Percentiles rank a stretch among this genome's conserved stretches.
These are phyloP conservation scores for Penicillium pulvis DNA, from an alignment of 495 filamentous ascomycete genomes.

Conservation along the genomic window DNA sequence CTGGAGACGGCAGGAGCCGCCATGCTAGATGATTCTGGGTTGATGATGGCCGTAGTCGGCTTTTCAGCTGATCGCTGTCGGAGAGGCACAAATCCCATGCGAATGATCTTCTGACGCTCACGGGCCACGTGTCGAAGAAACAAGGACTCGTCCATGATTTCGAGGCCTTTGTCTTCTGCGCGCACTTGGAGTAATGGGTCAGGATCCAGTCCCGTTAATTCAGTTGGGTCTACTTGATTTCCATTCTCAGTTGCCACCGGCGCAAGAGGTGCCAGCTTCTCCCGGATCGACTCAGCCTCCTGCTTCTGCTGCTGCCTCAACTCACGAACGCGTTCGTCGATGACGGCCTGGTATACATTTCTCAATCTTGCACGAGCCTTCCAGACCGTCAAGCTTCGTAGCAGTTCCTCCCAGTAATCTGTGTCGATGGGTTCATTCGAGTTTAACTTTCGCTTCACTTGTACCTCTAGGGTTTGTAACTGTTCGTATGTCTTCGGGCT, in stretches of 20 bases:
- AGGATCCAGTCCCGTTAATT: conserved; percentile 59
- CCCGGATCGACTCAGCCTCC: conserved; percentile 63
- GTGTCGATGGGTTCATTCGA: conserved; percentile 92
- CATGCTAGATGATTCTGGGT: conserved; percentile 30
- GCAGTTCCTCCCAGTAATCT: conserved; percentile 95
- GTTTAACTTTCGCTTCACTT: conserved; percentile 79
- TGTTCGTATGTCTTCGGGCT: conserved; percentile 86
- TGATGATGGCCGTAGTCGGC: conserved; percentile 37
- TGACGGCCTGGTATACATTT: conserved; percentile 76
- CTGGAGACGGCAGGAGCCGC: conserved; percentile 53
- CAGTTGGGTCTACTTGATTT: conserved; percentile 14
- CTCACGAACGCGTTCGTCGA: conserved; percentile 68
- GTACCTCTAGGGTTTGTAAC: conserved; percentile 77
- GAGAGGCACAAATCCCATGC: conserved; percentile 69
- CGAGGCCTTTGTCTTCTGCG: conserved; percentile 66
- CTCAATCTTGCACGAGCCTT: conserved; percentile 88
- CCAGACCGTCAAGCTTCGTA: conserved; percentile 82
- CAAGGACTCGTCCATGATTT: conserved; percentile 60
- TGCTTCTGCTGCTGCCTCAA: conserved; percentile 69
- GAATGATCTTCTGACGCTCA: conserved; percentile 65
- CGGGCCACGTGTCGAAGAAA: conserved; percentile 62
- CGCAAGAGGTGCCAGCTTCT: conserved; percentile 55
- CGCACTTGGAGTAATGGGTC: conserved; percentile 70
- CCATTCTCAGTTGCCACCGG: conserved; percentile 23
- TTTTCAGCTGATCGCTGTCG: conserved; percentile 56